Percentiles rank a stretch among this genome's conserved stretches.
These are phyloP conservation scores for Fagus sylvatica DNA, from an alignment of 306 rosid genomes.

Conservation along the genomic window DNA sequence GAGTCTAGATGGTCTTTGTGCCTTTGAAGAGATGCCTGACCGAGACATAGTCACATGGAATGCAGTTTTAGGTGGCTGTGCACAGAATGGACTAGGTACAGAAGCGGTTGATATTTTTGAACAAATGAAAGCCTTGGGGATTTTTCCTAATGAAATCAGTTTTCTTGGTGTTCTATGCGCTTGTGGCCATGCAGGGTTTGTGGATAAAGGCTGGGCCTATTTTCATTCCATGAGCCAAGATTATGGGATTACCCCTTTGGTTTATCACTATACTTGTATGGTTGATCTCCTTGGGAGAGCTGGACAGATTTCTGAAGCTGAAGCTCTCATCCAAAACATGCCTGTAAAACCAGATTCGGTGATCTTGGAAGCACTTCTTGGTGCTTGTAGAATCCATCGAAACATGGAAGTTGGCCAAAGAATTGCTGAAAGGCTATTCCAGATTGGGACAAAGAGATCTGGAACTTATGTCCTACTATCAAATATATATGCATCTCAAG, in stretches of 20 bases:
- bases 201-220: conserved; percentile 29
- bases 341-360: too few species aligned
- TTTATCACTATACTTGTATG: conserved; percentile 40
- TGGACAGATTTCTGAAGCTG: conserved; percentile 35
- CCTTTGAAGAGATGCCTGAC: conserved; percentile 29
- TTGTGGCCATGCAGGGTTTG: conserved; percentile 40
- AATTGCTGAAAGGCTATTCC: too few species aligned
- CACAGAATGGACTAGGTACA: conserved; percentile 29
- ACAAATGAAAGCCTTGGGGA: conserved; percentile 28
- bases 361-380: too few species aligned
- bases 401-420: too few species aligned
- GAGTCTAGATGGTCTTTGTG: conserved; percentile 25
- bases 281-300: conserved; percentile 37
- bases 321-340: conserved; percentile 26
- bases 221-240: conserved; percentile 32
- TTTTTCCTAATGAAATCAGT: conserved; percentile 26
- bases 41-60: conserved; percentile 39
- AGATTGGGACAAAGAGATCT: too few species aligned
- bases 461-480: too few species aligned
- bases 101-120: conserved; percentile 31
- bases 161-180: conserved; percentile 32
- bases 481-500: conserved; percentile 29
- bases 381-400: too few species aligned
- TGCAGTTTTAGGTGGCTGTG: conserved; percentile 37
- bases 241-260: conserved; percentile 29